Evolutionary conservation across 2,329 filamentous ascomycete genomes (phyloP), one percentile per base, ranked within the genome.

Genomic region (Apiospora saccharicola): DNA sequence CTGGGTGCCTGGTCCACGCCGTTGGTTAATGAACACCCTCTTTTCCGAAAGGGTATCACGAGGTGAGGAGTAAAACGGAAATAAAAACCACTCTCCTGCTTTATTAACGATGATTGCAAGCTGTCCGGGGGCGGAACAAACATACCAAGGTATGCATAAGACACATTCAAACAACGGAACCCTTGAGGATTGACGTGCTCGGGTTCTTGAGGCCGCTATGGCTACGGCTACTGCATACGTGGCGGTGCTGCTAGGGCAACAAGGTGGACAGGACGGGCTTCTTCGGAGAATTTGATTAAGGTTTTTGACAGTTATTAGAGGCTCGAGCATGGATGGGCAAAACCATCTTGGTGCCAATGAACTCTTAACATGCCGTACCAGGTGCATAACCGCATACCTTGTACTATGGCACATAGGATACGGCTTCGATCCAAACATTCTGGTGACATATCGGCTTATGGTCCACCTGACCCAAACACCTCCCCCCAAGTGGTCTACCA

Each of bases 201-300:
- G 19, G 19, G 24, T 41, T 14, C 34, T 19, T n/a, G 30, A 41
- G 30, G 34, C 34, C n/a, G 49, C 22, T 64, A 64, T 7, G 22
- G n/a, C 19, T 22, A 47, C 46, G 16, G 46, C 16, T 47, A 30
- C 26, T 57, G 26, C 57, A 64, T 64, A 64, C 57, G 57, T 64
- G 57, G 57, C 57, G 57, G 57, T 41, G 57, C 57, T 64, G 34
- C 57, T 64, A 64, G 57, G 41, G 57, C 57, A 64, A 64, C 57
- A 64, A 64, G 30, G 57, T 64, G 57, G 57, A 41, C 57, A 64
- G 57, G 57, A 64, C 57, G 34, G 30, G 57, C 57, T 64, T 64
- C 57, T 64, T 64, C 57, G 57, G 57, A n/a, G 57, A 64, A 64
- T 64, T 64, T 64, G 57, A 64, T 64, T 64, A 64, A 64, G 57